Percentiles rank a stretch among this genome's conserved stretches.
Conservation (phyloP, 2,329 filamentous ascomycete genomes). For the Calonectria pseudoturangicola region DNA sequence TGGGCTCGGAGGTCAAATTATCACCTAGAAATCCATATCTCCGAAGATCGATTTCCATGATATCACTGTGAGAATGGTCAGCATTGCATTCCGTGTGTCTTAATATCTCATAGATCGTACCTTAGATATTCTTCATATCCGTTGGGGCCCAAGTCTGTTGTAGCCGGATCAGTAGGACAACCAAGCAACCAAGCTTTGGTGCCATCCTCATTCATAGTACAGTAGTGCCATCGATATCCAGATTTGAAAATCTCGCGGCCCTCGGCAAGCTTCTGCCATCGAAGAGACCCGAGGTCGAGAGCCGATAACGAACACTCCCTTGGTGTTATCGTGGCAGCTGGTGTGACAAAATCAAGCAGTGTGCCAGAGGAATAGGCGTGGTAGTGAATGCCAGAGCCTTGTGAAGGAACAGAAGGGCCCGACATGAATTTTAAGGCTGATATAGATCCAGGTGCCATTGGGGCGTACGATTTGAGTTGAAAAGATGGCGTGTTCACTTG, state of each 20-base stretch:
- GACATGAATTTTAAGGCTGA: conserved; percentile 90
- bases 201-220: conserved; percentile 94
- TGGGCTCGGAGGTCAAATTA: conserved; percentile 76
- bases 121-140: conserved; percentile 92
- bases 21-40: conserved; percentile 94
- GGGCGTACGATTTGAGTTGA: conserved; percentile 83
- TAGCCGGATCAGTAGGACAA: conserved; percentile 83
- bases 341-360: conserved; percentile 94
- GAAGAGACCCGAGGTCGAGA: conserved; percentile 88
- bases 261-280: conserved; percentile 96
- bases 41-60: conserved; percentile 93
- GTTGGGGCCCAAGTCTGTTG: conserved; percentile 79
- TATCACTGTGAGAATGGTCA: conserved; percentile 76
- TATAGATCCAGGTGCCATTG: conserved; percentile 90
- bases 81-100: not conserved
- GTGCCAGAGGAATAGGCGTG: conserved; percentile 96
- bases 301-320: conserved; percentile 94
- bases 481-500: conserved; percentile 81
- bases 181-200: conserved; percentile 98
- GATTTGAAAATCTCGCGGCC: conserved; percentile 94
- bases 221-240: conserved; percentile 99
- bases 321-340: conserved; percentile 88
- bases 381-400: conserved; percentile 94
- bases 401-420: conserved; percentile 88
- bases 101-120: conserved; percentile 52